Evolutionary conservation across 192 early-diverging fungal genomes (phyloP), one percentile per base, ranked within the genome.

Genomic region (Entomortierella lignicola): DNA sequence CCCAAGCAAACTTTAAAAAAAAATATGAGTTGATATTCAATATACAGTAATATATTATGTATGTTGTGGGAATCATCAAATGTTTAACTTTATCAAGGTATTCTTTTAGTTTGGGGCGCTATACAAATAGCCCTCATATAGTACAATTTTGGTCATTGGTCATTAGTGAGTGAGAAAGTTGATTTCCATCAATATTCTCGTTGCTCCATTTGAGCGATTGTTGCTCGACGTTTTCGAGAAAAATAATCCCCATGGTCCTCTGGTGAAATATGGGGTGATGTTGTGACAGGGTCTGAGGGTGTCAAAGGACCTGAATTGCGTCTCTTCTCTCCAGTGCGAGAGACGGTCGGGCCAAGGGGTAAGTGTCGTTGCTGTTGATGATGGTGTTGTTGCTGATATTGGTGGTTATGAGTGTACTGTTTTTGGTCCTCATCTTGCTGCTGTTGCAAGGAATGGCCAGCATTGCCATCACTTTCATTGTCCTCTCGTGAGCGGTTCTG

Each of bases 141-240:
- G 44, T 47, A 47, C 44, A 47, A 47, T 20, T 47, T 12, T 47
- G 2, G 44, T 47, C 44, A 37, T 37, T 37, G 34, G 10, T 37
- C 34, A 37, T 37, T 37, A 37, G 4, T 37, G 34, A 37, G 44
- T 42, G 13, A 42, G 39, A 6, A 13, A 42, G 15, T 47, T 15
- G 5, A 3, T 20, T 47, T 1, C 29, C 30, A 3, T 52, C 32
- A 63, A 37, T 52, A 53, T 7, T 54, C 51, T 18, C 43, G 48
- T 11, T 51, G 55, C 21, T 77, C 73, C 60, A 77, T 68, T 5
- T 60, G 47, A n/a, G 75, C 75, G 18, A 79, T 57, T 5, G 67
- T 79, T 4, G 75, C 66, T 15, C 75, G 48, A 30, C 75, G 66
- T 63, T 79, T 79, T 25, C 75, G 55, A 0, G 75, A 79, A 32